A percentile compares a stretch with the other conserved stretches of the same genome.
Conservation (phyloP, 2,329 filamentous ascomycete genomes). For the Sporothrix globosa region DNA sequence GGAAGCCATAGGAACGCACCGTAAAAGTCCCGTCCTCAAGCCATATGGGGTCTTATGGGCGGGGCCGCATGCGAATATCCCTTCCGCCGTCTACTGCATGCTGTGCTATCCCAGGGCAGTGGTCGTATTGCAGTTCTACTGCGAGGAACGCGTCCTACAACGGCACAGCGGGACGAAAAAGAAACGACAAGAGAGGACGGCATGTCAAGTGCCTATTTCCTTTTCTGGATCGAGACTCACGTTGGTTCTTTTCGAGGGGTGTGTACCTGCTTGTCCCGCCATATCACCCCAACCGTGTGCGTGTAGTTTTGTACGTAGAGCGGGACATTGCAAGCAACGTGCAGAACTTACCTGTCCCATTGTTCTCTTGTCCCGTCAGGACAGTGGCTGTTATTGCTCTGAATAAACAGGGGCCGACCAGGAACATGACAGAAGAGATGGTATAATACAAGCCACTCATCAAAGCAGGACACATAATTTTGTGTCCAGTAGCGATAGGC, state of each 20-base stretch:
- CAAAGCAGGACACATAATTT: background rate
- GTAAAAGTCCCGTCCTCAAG: background rate
- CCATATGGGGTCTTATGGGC: background rate
- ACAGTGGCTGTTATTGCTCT: background rate
- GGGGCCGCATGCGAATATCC: background rate
- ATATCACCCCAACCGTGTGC: background rate
- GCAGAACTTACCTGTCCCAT: background rate
- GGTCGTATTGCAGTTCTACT: background rate
- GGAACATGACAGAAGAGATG: background rate
- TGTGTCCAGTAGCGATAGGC: background rate
- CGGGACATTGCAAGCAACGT: background rate
- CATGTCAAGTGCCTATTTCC: constrained; percentile 20
- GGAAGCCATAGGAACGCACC: background rate
- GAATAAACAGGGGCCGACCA: background rate
- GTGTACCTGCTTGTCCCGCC: background rate
- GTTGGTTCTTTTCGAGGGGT: background rate
- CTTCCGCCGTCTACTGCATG: background rate
- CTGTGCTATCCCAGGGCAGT: background rate
- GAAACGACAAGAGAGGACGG: background rate
- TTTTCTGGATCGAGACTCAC: background rate
- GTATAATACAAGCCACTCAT: background rate
- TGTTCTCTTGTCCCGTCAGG: background rate
- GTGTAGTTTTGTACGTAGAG: background rate
- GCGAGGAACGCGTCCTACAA: background rate
- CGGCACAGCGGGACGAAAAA: background rate